Base-by-base conservation (phyloP, 164 flowering plant species). In the Macadamia integrifolia region DNA sequence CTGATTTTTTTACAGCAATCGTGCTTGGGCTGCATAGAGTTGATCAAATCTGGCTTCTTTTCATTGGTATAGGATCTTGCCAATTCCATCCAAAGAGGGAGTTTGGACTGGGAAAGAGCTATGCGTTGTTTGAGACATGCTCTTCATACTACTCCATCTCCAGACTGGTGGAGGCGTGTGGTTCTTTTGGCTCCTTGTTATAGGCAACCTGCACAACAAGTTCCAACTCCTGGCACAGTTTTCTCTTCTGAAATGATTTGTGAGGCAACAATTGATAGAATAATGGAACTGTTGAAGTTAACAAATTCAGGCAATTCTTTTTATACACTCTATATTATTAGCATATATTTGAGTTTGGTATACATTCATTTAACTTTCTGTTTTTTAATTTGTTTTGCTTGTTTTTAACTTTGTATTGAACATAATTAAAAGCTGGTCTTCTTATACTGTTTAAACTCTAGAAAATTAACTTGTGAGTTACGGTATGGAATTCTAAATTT, bases 121-220 rank as follows among this genome's bases (percentile, higher is more conserved):
- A 56, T 92, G 74, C 92, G 99, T 68, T 95, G 99, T 74, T 72
- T 95, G 70, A 92, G 92, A 72, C 99, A 95, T 87, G 98, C 98
- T 69, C 82, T 95, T 64, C 87, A 86, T 58, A 81, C 89, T 68
- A 90, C 93, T 68, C 99, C 99, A 72, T 95, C 99, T 56, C 98
- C 98, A 42, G 99, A 95, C 66, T 95, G 99, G 99, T 95, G 99
- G 99, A 89, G 87, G 74, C 93, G 99, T 58, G 97, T 95, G 73
- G 88, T 95, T 69, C 76, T 92, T 62, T 78, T 90, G 72, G 98
- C 98, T 69, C 91, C 99, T 67, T 83, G 87, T 76, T 85, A 92
- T 70, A 83, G 87, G 69, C 71, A 66, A 70, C 79, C 78, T 65
- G 43, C 86, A 60, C 95, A 85, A 69, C 78, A 74, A 74, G 78